These are phyloP conservation scores for Aspergillus versicolor DNA, from an alignment of 2,329 filamentous ascomycete species.

Conservation along the genomic window DNA sequence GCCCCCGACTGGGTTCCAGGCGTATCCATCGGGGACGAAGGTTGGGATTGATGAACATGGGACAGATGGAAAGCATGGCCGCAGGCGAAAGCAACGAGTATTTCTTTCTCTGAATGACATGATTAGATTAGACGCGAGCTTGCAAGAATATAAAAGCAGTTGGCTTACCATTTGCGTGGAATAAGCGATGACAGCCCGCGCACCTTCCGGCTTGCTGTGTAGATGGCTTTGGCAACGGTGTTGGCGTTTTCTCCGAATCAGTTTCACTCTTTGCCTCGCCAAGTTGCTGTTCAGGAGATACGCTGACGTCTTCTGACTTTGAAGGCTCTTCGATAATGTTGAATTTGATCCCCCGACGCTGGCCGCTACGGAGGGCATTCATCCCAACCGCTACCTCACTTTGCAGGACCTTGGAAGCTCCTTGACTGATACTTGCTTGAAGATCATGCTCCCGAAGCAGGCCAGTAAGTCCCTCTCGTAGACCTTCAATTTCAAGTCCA, in stretches of 20 bases:
- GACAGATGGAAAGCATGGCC: constrained; percentile 67
- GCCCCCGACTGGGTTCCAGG: constrained; percentile 21
- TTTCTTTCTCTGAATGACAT: constrained; percentile 48
- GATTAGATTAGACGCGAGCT: not conserved
- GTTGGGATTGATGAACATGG: constrained; percentile 52
- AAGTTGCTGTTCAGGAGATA: constrained; percentile 1
- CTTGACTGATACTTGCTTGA: constrained; percentile 86
- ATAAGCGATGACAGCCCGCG: constrained; percentile 39
- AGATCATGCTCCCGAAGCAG: constrained; percentile 97
- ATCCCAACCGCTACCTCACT: constrained; percentile 87
- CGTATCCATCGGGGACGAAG: constrained; percentile 21
- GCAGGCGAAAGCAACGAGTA: constrained; percentile 66
- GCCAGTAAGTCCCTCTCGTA: constrained; percentile 81
- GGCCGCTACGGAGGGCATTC: constrained; percentile 73
- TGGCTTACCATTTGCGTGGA: constrained; percentile 38
- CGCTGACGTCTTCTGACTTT: not conserved
- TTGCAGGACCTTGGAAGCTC: constrained; percentile 80
- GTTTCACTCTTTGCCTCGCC: constrained; percentile 13
- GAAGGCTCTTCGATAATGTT: constrained; percentile 56
- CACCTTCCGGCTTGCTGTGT: constrained; percentile 31
- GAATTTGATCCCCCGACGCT: constrained; percentile 85
- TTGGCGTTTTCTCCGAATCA: constrained; percentile 18
- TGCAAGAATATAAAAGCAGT: not conserved
- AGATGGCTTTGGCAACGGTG: constrained; percentile 2
- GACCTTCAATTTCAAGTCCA: constrained; percentile 85